A percentile compares a stretch with the other conserved stretches of the same genome.
Evolutionary conservation across 2,329 filamentous ascomycete species (phyloP).

Genomic region (Geosmithia flava): DNA sequence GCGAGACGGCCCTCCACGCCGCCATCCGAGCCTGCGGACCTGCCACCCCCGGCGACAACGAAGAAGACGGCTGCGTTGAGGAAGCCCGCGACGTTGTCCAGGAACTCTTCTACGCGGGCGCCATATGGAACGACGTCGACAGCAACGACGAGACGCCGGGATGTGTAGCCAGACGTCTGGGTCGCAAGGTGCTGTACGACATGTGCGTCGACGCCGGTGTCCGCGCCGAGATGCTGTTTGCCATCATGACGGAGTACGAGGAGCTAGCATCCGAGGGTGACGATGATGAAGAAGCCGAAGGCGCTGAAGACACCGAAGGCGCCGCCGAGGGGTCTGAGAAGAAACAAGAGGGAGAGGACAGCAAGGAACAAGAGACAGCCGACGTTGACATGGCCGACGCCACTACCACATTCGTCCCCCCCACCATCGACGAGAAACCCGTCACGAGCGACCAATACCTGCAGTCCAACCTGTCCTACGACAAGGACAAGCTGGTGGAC

Average conservation of each 20-base stretch:
- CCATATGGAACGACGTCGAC: slow-evolving; percentile 96
- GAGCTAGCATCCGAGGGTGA: slow-evolving; percentile 45
- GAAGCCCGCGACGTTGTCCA: slow-evolving; percentile 56
- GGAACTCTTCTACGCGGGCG: slow-evolving; percentile 73
- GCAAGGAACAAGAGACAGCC: slow-evolving; percentile 6
- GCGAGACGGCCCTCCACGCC: slow-evolving; percentile 79
- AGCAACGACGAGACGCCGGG: slow-evolving; percentile 79
- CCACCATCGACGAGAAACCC: slow-evolving; percentile 23
- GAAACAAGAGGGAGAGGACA: slow-evolving; percentile 14
- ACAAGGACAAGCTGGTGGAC: slow-evolving; percentile 57
- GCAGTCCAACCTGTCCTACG: slow-evolving; percentile 51
- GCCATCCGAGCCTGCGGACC: slow-evolving; percentile 67
- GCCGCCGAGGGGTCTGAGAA: slow-evolving; percentile 14
- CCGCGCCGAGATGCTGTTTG: slow-evolving; percentile 77
- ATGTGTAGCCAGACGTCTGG: slow-evolving; percentile 65
- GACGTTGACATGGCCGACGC: slow-evolving; percentile 10
- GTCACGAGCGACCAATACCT: slow-evolving; percentile 60
- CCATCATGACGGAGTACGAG: slow-evolving; percentile 72
- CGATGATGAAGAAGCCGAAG: slow-evolving; percentile 33
- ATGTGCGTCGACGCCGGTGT: slow-evolving; percentile 83
- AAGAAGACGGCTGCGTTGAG: slow-evolving; percentile 33
- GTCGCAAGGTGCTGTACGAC: slow-evolving; percentile 60
- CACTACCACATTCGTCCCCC: slow-evolving; percentile 16
- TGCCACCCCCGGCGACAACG: slow-evolving; percentile 7
- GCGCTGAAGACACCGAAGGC: slow-evolving; percentile 23